Percentiles rank a stretch among this genome's conserved stretches.
phyloP scores from a whole-genome alignment of 2,329 filamentous ascomycete genomes.

The Arthrobotrys sinensis region DNA sequence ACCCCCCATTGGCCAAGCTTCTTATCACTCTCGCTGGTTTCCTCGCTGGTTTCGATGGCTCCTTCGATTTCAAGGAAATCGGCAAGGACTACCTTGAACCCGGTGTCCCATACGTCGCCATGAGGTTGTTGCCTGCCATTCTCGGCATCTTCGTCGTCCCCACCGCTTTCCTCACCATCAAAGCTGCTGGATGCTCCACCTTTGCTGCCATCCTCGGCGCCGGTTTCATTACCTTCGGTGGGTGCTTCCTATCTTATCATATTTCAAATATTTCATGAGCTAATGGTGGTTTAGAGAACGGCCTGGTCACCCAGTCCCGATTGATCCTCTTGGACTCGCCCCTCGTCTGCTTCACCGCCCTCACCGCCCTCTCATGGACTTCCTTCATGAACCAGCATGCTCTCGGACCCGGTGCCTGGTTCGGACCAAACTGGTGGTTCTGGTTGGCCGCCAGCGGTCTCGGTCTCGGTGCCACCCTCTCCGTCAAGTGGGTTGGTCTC shows the following conservation, averaged over 20 bases:
- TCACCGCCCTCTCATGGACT: constrained; percentile 89
- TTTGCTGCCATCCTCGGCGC: constrained; percentile 87
- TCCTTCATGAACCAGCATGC: constrained; percentile 98
- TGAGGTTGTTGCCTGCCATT: constrained; percentile 92
- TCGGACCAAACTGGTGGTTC: constrained; percentile 95
- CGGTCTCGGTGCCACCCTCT: constrained; percentile 88
- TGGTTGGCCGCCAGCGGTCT: constrained; percentile 91
- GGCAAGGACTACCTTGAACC: constrained; percentile 98
- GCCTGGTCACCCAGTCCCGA: constrained; percentile 92
- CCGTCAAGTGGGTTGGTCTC: constrained; percentile 98
- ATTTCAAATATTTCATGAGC: constrained; percentile 59
- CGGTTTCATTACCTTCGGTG: constrained; percentile 90
- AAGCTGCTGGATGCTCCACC: constrained; percentile 89
- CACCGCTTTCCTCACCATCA: constrained; percentile 93
- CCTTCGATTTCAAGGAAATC: constrained; percentile 99
- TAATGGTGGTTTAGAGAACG: constrained; percentile 79
- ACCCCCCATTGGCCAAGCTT: constrained; percentile 95
- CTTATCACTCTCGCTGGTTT: constrained; percentile 95
- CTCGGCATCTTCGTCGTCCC: constrained; percentile 90
- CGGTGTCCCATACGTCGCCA: constrained; percentile 94
- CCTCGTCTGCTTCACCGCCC: constrained; percentile 90
- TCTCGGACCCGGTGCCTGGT: constrained; percentile 88
- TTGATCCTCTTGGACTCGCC: constrained; percentile 97
- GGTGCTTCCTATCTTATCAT: constrained; percentile 58
- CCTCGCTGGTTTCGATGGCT: constrained; percentile 92